These are phyloP conservation scores for Metarhizium rileyi DNA, from an alignment of 2,329 filamentous ascomycete genomes.

Conservation along the genomic window DNA sequence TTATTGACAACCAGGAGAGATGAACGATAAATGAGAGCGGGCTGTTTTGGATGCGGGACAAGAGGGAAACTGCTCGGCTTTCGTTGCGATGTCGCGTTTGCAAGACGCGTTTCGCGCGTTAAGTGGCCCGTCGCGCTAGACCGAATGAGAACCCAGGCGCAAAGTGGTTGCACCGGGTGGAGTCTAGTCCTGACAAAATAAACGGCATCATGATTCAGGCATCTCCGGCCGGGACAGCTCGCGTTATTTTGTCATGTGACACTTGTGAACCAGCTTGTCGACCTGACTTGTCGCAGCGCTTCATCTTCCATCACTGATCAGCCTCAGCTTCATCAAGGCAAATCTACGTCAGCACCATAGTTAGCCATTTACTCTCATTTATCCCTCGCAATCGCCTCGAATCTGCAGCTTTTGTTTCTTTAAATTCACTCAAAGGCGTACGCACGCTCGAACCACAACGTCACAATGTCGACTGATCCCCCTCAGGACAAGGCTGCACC, in stretches of 20 bases:
- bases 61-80: slow-evolving; percentile 8
- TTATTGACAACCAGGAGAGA: slow-evolving; percentile 5
- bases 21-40: slow-evolving; percentile 10
- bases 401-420: not conserved
- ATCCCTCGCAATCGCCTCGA: not conserved
- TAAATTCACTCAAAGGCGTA: not conserved
- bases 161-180: slow-evolving; percentile 21
- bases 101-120: slow-evolving; percentile 29
- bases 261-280: not conserved
- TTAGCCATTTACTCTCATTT: not conserved
- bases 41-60: slow-evolving; percentile 4
- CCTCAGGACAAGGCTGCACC: slow-evolving; percentile 15
- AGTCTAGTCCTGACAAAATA: not conserved
- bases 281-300: no score
- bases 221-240: not conserved
- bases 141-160: slow-evolving; percentile 22
- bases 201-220: not conserved
- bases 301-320: no score
- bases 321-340: not conserved
- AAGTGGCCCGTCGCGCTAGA: slow-evolving; percentile 28
- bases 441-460: no score
- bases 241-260: not conserved
- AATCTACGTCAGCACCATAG: not conserved
- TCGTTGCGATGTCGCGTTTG: slow-evolving; percentile 15
- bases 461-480: slow-evolving; percentile 27